Conservation (phyloP, 495 filamentous ascomycete species). For the Delitschia confertaspora region DNA sequence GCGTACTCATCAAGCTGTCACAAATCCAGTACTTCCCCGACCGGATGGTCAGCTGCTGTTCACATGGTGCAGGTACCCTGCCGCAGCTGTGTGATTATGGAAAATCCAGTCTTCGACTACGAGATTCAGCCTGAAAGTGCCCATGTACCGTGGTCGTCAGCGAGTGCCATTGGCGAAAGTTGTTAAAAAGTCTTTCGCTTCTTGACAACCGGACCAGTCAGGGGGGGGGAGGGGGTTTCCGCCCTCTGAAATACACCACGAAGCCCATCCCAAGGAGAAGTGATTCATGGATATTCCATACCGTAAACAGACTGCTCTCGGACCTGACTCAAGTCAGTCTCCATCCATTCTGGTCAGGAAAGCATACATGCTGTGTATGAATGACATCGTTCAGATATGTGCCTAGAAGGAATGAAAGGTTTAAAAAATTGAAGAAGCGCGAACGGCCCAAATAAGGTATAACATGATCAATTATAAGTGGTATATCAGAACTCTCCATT, state of each 20-base stretch:
- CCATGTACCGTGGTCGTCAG: conserved; percentile 3
- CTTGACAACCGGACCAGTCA: too few species aligned
- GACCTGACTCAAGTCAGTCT: not conserved
- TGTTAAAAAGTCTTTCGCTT: too few species aligned
- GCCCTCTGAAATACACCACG: too few species aligned
- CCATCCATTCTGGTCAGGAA: conserved; percentile 7
- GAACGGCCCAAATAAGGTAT: conserved; percentile 17
- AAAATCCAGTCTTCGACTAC: not conserved
- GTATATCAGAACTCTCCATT: conserved; percentile 33
- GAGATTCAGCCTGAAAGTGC: conserved; percentile 16
- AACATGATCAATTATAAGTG: conserved; percentile 20
- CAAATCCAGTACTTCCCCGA: too few species aligned
- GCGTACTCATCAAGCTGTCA: too few species aligned
- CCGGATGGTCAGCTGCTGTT: too few species aligned
- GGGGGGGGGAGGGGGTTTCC: too few species aligned
- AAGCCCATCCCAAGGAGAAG: too few species aligned
- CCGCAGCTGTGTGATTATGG: not conserved
- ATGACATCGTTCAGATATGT: conserved; percentile 3
- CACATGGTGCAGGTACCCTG: too few species aligned
- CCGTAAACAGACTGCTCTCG: not conserved
- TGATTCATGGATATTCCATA: too few species aligned
- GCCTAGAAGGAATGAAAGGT: not conserved
- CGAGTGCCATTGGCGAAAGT: too few species aligned
- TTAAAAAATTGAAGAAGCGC: conserved; percentile 14
- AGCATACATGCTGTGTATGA: not conserved